Evolutionary conservation across 805 yeast species (phyloP), one percentile per base, ranked within the genome.

Genomic region (Lachancea thermotolerans): DNA sequence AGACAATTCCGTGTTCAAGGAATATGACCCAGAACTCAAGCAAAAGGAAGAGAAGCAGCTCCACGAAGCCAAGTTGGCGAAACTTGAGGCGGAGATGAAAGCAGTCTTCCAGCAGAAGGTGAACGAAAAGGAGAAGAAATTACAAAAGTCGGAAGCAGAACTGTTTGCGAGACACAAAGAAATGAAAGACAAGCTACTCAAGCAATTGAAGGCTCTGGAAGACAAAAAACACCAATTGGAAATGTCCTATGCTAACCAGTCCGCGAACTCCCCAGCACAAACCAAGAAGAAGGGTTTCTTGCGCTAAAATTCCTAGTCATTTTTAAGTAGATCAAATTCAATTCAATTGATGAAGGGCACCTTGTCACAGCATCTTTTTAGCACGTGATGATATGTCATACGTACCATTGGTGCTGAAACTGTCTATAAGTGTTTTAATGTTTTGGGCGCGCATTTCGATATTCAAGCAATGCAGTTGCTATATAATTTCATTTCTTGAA

Each of bases 61-160:
- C 61, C 98, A 93, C 65, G 96, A 88, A 70, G 95, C 95, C 50
- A 89, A 91, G 64, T 75, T 93, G 58, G 84, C 90, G 47, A 88
- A 87, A 72, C 79, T 93, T 83, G 98, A 93, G 71, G 78, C 88
- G 35, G 98, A 93, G 69, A 89, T 93, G 97, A 90, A 91, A 71
- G 75, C 82, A 25, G 95, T 93, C 45, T 93, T 93, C 80, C 95
- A 90, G 70, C 93, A 86, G 62, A 93, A 93, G 72, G 99, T 93
- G 29, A 73, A 84, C 48, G 96, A 90, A 69, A 95, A 93, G 80
- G 99, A 93, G 69, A 87, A 89, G 77, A 91, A 91, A 72, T 78
- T 93, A 62, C 96, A 90, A 71, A 86, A 87, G 70, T 87, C 96
- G 39, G 99, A 93, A 72, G 93, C 95, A 47, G 99, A 93, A 68